Evolutionary conservation across 345 rosid species (phyloP), one percentile per base, ranked within the genome.

Genomic region (Gossypium rotundifolium): DNA sequence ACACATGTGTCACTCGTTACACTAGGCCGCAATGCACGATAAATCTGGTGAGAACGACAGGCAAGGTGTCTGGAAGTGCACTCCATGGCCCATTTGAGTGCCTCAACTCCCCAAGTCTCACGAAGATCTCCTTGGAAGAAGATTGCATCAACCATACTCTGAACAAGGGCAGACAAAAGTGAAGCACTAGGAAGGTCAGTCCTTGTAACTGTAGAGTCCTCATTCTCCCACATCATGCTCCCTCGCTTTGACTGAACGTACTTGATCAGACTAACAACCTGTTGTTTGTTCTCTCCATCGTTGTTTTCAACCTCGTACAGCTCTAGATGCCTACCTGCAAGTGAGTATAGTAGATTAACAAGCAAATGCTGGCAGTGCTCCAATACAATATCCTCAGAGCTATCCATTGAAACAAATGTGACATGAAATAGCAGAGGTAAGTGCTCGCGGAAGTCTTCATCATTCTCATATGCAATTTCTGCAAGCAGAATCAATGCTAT

Each of bases 191-290:
- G 98, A 85, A 95, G 98, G 72, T 91, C 94, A 42, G 90, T 88
- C 86, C 90, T 85, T 65, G 85, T 83, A 57, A 95, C 94, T 0
- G 98, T 79, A 74, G 97, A 94, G 78, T 95, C 98, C 87, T 95
- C 99, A 67, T 93, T 95, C 84, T 91, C 98, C 99, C 99, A 95
- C 99, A 95, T 95, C 99, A 95, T 95, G 87, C 92, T 91, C 71
- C 99, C 99, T 59, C 98, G 90, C 87, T 95, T 95, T 77, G 99
- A 95, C 76, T 93, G 99, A 66, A 95, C 99, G 58, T 95, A 93
- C 86, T 95, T 93, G 80, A 95, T 95, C 81, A 95, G 83, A 83
- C 97, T 93, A 72, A 90, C 93, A 71, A 95, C 99, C 84, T 91
- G 97, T 83, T 93, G 99, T 79, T 91, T 93, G 83, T 95, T 93